Conservation (phyloP, 768 basidiomycete species). For the Sutorius australiensis region DNA sequence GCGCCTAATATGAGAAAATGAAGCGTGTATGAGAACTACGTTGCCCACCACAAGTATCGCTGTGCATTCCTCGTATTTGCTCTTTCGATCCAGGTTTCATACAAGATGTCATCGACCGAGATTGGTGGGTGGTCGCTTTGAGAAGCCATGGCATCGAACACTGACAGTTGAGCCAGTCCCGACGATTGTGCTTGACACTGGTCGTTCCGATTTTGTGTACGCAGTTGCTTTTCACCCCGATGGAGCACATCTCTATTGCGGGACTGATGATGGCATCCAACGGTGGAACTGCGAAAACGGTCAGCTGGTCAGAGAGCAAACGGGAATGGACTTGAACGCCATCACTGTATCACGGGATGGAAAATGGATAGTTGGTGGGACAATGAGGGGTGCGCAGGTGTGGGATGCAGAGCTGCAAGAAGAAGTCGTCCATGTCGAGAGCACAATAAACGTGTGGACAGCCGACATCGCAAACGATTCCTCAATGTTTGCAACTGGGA, state of each 20-base stretch:
- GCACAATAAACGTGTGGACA: accelerated
- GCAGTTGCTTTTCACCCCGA: not conserved
- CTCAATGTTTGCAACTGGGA: not conserved
- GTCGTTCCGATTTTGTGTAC: not conserved
- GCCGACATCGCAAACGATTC: not conserved
- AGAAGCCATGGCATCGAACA: too few species aligned
- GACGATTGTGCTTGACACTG: not conserved
- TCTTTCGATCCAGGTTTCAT: too few species aligned
- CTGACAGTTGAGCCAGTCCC: not conserved
- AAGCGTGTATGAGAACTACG: too few species aligned
- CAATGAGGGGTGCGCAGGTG: accelerated
- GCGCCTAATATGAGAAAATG: too few species aligned
- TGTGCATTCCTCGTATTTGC: too few species aligned
- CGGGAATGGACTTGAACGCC: not conserved
- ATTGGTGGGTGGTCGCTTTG: not conserved
- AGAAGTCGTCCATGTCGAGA: not conserved
- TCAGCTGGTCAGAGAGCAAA: not conserved
- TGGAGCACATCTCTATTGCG: not conserved
- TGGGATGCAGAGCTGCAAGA: not conserved
- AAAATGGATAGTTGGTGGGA: not conserved
- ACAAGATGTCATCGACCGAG: not conserved
- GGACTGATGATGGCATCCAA: not conserved
- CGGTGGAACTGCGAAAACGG: not conserved
- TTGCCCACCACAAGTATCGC: not conserved
- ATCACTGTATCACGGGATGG: not conserved